phyloP scores from a whole-genome alignment of 495 filamentous ascomycete genomes.

The Cryomyces antarcticus region DNA sequence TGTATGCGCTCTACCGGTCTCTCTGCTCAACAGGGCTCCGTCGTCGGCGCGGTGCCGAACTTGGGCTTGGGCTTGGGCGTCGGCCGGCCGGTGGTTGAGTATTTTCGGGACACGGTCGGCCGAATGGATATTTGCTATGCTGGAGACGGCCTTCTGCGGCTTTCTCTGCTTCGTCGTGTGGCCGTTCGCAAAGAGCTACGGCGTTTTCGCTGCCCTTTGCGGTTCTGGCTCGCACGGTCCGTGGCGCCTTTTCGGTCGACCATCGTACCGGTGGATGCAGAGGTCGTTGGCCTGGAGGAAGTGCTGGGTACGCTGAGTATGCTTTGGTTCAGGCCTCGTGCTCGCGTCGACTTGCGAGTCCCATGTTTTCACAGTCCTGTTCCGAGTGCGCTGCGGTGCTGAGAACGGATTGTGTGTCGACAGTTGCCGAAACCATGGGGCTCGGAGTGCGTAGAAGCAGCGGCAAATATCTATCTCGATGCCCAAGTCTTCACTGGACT shows the following conservation, averaged over 20 bases:
- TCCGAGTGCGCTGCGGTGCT: too few species aligned
- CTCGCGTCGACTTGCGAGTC: slow-evolving; percentile 39
- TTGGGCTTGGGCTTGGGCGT: slow-evolving; percentile 39
- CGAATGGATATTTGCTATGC: slow-evolving; percentile 38
- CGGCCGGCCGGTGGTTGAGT: slow-evolving; percentile 39
- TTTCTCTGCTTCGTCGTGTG: slow-evolving; percentile 45
- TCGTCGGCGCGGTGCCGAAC: slow-evolving; percentile 53
- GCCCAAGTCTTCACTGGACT: slow-evolving; percentile 47
- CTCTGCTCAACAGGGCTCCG: slow-evolving; percentile 40
- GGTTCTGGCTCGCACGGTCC: slow-evolving; percentile 43
- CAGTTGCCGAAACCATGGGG: slow-evolving; percentile 41
- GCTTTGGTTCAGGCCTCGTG: slow-evolving; percentile 55
- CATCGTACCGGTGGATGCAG: slow-evolving; percentile 50
- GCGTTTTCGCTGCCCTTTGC: slow-evolving; percentile 50
- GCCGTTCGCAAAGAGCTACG: slow-evolving; percentile 44
- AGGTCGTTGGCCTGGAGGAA: slow-evolving; percentile 54
- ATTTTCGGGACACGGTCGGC: slow-evolving; percentile 43
- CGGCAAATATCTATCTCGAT: slow-evolving; percentile 30
- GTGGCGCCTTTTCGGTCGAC: slow-evolving; percentile 59
- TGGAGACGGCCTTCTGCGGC: slow-evolving; percentile 38
- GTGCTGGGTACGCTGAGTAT: slow-evolving; percentile 53
- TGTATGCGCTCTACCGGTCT: slow-evolving; percentile 46
- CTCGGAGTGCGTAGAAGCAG: slow-evolving; percentile 34
- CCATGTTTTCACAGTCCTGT: not conserved
- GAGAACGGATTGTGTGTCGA: not conserved